A percentile compares a stretch with the other conserved stretches of the same genome.
phyloP scores from a whole-genome alignment of 306 rosid genomes.

The Dicorynia guianensis region DNA sequence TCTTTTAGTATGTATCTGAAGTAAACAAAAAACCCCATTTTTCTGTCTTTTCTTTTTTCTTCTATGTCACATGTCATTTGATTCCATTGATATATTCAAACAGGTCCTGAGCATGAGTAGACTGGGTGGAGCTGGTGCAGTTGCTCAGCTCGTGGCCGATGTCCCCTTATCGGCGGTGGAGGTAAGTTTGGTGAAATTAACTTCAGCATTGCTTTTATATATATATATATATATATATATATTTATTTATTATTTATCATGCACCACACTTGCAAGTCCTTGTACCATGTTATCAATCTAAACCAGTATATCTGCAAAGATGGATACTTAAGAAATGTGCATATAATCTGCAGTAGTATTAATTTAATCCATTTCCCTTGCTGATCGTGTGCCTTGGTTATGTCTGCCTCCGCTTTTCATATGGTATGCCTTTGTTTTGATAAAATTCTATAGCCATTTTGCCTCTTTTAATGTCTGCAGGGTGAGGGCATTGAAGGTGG shows the following conservation, averaged over 20 bases:
- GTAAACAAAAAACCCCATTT: background rate
- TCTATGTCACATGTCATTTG: constrained; percentile 3
- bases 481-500: constrained; percentile 74
- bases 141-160: constrained; percentile 98
- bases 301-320: background rate
- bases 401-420: background rate
- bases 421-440: background rate
- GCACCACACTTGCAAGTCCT: background rate
- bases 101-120: constrained; percentile 99
- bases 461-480: constrained; percentile 39
- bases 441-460: too few species aligned
- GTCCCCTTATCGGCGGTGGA: constrained; percentile 75
- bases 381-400: background rate
- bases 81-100: constrained; percentile 26
- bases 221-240: too few species aligned
- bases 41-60: background rate
- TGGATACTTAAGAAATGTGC: too few species aligned
- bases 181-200: constrained; percentile 2
- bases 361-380: background rate
- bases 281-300: background rate
- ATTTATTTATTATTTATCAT: background rate
- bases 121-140: constrained; percentile 95
- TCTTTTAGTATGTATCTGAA: background rate
- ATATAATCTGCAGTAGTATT: background rate
- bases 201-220: background rate